Base-by-base conservation (phyloP, 202 grass and related monocot genomes). In the Bolboschoenoplectus hybrid region DNA sequence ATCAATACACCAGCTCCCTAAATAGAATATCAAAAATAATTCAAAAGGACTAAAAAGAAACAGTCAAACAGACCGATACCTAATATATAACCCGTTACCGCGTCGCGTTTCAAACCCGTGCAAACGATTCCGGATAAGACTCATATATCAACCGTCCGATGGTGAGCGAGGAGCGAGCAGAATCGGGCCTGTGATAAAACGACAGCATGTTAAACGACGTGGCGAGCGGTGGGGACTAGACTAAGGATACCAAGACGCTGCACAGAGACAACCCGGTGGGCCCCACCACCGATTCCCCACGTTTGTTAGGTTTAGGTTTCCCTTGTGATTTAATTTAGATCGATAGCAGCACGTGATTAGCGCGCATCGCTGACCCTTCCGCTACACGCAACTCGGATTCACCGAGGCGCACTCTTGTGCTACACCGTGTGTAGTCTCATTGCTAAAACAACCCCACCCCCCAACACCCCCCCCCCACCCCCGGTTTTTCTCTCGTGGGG, bases 301-400 rank as follows among this genome's bases (percentile, higher is more conserved):
- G 57, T 65, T 26, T 26, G 26, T 26, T 26, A 26, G 26, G 26
- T 26, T 26, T 46, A 63, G 56, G 52, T 80, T n/a, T 40, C 3
- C 3, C 47, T 52, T 36, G 1, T 53, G 1, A 43, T 61, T 80
- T 45, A 60, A 32, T 14, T 40, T 20, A 82, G 45, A 82, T 82
- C 2, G 9, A 82, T 65, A 26, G 26, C 26, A 26, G 26, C 79
- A 82, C 79, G 79, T 82, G 79, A 63, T 82, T 26, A 49, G 50
- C 19, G 11, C 38, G 3, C 14, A 44, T 0, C 45, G 8, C 45
- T 74, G 67, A 71, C 9, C 3, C 44, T 74, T 50, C 0, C 3
- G n/a, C 4, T 2, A 49, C 70, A 49, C 70, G 70, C 7, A 12
- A 74, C 9, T 74, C 45, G 3, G 70, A 74, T 74, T 74, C 9